Evolutionary conservation across 73 alveolate species (phyloP), one percentile per base, ranked within the genome.

Genomic region (Tetrahymena malaccensis): DNA sequence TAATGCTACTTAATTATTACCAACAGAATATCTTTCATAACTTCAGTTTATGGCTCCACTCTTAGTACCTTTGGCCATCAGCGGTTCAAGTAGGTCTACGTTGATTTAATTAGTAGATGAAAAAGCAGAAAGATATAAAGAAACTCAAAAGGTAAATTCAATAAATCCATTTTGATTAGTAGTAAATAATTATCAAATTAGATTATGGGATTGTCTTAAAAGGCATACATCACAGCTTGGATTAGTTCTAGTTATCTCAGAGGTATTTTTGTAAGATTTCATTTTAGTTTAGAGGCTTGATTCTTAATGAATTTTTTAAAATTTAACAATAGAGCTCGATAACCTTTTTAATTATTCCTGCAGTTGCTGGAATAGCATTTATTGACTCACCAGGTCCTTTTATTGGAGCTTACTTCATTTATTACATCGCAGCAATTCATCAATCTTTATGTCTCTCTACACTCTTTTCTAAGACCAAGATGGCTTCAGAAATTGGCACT

Each of bases 381-480:
- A 31, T 70, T 3, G 89, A 70, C 37, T 27, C 34, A 27, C 89
- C 34, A 70, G 89, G 89, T 4, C 89, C 89, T 70, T 70, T 70
- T 31, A 31, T 70, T 7, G 37, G 34, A 70, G 95, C 94, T 37
- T 95, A 95, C 38, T 22, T 95, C 25, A 37, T 95, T 40, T 95
- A 84, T 85, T 85, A 85, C n/a, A 55, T 85, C 34, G 97, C 97
- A 6, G 97, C 97, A 43, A 95, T 95, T 56, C 93, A 95, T 95
- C 43, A 95, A 34, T 84, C 84, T 25, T 95, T 89, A 21, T 93
- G 93, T 31, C 94, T 95, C 19, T 85, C 95, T 4, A 57, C 95
- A 34, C 85, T 95, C 31, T 95, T 95, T 85, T 85, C 83, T 43
- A 94, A 95, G 84, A 93, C 94, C 55, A 95, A 95, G 50, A 89